Conservation (phyloP, 139 green algal species). For the Picochlorum sp. region DNA sequence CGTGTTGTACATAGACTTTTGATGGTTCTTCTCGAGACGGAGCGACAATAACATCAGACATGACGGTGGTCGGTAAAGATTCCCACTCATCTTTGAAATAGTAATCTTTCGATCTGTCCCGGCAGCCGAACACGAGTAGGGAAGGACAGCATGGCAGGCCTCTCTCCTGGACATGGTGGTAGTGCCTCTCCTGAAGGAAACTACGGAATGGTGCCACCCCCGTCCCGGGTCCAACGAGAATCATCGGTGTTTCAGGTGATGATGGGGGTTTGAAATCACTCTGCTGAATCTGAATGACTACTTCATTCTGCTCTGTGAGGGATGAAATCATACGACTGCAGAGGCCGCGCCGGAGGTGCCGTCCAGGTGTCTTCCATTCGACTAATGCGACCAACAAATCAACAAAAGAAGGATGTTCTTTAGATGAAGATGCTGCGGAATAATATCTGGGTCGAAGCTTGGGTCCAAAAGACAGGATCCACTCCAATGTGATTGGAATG, state of each 20-base stretch:
- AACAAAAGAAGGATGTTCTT: constrained; percentile 34
- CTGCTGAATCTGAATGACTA: constrained; percentile 67
- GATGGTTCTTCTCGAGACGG: constrained; percentile 55
- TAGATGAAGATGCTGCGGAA: constrained; percentile 67
- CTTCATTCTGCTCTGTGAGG: constrained; percentile 25
- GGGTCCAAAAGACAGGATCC: constrained; percentile 67
- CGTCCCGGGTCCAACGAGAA: constrained; percentile 75
- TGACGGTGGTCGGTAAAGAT: constrained; percentile 24
- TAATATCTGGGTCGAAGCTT: constrained; percentile 77
- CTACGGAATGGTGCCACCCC: constrained; percentile 78
- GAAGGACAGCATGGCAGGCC: constrained; percentile 18
- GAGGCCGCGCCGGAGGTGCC: constrained; percentile 49
- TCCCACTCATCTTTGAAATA: constrained; percentile 74
- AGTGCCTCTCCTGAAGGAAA: constrained; percentile 63
- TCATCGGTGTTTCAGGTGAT: constrained; percentile 35
- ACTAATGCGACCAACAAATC: constrained; percentile 82
- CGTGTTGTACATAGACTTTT: constrained; percentile 76
- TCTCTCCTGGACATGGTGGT: neutral
- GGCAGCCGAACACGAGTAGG: constrained; percentile 84
- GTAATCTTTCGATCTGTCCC: constrained; percentile 55
- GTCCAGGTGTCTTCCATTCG: constrained; percentile 44
- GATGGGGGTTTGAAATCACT: constrained; percentile 57
- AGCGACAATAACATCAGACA: constrained; percentile 51
- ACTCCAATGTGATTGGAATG: constrained; percentile 56
- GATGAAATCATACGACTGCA: constrained; percentile 69